Conservation (phyloP, 1,284 basidiomycete genomes). For the Sanghuangporus weigelae region DNA sequence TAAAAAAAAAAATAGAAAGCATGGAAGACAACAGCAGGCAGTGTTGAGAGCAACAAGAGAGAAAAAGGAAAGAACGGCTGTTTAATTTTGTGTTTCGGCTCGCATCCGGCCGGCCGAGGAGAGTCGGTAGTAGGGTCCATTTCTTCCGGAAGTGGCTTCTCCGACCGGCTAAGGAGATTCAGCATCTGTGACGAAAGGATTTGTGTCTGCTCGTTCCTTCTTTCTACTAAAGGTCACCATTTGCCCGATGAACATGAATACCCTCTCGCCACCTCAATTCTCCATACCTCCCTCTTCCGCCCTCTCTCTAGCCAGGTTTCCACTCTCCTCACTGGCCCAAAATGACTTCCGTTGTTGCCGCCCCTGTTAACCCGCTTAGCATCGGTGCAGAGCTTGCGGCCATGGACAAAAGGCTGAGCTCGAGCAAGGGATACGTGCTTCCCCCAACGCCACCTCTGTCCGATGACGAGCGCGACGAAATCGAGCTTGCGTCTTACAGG, state of each 20-base stretch:
- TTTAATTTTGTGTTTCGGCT: too few relatives aligned
- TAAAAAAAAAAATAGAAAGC: not conserved
- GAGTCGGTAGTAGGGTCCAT: too few relatives aligned
- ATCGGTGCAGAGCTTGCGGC: not conserved
- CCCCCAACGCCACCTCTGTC: conserved; percentile 14
- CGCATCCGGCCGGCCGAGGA: too few relatives aligned
- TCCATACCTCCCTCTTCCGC: not conserved
- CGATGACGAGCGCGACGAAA: conserved; percentile 13
- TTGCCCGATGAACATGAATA: not conserved
- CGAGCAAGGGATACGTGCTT: not conserved
- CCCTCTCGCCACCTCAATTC: not conserved
- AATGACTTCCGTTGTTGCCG: not conserved
- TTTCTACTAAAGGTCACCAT: not conserved
- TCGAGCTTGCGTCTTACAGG: not conserved
- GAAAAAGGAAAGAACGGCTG: too few relatives aligned
- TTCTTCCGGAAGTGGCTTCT: too few relatives aligned
- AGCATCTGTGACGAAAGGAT: too few relatives aligned
- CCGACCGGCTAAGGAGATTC: too few relatives aligned
- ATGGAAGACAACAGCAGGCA: not conserved
- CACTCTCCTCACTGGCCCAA: not conserved
- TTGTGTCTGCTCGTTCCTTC: not conserved
- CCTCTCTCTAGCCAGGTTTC: not conserved
- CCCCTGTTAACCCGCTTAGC: not conserved
- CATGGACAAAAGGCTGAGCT: not conserved
- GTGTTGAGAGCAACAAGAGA: not conserved